Conservation (phyloP, 768 basidiomycete species). For the Mycena sanguinolenta region DNA sequence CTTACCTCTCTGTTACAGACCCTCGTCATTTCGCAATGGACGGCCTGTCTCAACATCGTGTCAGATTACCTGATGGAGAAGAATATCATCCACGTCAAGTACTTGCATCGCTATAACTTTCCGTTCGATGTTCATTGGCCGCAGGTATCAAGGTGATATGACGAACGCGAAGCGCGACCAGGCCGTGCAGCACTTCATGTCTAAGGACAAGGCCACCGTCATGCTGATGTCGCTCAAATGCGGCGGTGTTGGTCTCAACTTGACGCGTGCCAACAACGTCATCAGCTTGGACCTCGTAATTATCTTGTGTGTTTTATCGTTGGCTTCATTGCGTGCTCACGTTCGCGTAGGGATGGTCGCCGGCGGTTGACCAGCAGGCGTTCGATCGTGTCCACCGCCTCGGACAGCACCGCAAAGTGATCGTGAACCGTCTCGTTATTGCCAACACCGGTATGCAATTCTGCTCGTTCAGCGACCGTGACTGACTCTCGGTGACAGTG, state of each 20-base stretch:
- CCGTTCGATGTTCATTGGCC: constrained; percentile 1
- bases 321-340: too few relatives aligned
- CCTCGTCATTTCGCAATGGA: constrained; percentile 81
- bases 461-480: not conserved
- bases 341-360: constrained; percentile 59
- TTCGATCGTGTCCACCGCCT: constrained; percentile 59
- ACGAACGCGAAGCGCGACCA: constrained; percentile 62
- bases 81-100: constrained; percentile 69
- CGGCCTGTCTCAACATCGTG: constrained; percentile 72
- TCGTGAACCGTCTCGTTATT: constrained; percentile 70
- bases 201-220: constrained; percentile 65
- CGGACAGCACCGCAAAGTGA: constrained; percentile 66
- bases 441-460: constrained; percentile 52
- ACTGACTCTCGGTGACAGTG: constrained; percentile 47
- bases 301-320: not conserved
- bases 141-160: constrained; percentile 75
- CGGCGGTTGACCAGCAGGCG: constrained; percentile 61
- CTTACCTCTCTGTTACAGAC: constrained; percentile 51
- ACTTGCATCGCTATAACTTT: constrained; percentile 30
- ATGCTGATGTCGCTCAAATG: constrained; percentile 78
- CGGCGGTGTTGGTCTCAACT: constrained; percentile 71
- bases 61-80: constrained; percentile 70
- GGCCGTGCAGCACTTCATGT: constrained; percentile 72
- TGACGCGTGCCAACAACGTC: constrained; percentile 74
- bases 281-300: constrained; percentile 68